phyloP scores from a whole-genome alignment of 352 stramenopile genomes.

The Globisporangium paddicum region DNA sequence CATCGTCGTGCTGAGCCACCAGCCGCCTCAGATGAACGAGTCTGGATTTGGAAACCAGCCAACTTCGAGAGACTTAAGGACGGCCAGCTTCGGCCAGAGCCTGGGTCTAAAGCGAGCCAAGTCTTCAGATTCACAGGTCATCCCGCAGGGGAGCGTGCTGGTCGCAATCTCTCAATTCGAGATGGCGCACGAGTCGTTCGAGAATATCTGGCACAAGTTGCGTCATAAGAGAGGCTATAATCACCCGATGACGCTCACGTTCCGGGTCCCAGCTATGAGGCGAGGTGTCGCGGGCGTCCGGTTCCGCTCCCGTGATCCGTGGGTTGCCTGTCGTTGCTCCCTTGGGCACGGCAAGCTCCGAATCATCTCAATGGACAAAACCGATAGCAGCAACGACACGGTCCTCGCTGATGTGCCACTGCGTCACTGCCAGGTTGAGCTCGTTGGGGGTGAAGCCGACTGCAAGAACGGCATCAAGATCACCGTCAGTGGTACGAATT shows the following conservation, averaged over 20 bases:
- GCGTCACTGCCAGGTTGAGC: slow-evolving; percentile 40
- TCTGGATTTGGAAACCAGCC: background rate
- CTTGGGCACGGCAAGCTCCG: slow-evolving; percentile 35
- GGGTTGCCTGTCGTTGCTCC: slow-evolving; percentile 25
- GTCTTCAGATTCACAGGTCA: slow-evolving; percentile 11
- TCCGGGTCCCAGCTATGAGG: slow-evolving; percentile 43
- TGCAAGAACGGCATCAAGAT: slow-evolving; percentile 50
- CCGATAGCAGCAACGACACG: background rate
- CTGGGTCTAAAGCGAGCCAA: slow-evolving; percentile 3
- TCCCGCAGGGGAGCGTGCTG: slow-evolving; percentile 54
- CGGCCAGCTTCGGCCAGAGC: background rate
- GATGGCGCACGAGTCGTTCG: slow-evolving; percentile 62
- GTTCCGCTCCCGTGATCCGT: slow-evolving; percentile 30
- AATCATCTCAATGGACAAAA: slow-evolving; percentile 13
- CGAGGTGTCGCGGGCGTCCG: slow-evolving; percentile 29
- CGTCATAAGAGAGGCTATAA: slow-evolving; percentile 48
- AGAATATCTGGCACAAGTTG: slow-evolving; percentile 67
- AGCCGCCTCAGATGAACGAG: slow-evolving; percentile 6
- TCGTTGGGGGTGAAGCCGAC: slow-evolving; percentile 31
- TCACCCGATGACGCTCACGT: slow-evolving; percentile 45
- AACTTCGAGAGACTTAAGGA: background rate
- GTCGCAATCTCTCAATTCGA: slow-evolving; percentile 49
- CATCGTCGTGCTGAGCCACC: slow-evolving; percentile 56
- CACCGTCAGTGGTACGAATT: slow-evolving; percentile 8
- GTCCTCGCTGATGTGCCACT: slow-evolving; percentile 28